Evolutionary conservation across 2,329 filamentous ascomycete genomes (phyloP), one percentile per base, ranked within the genome.

Genomic region (Clonostachys solani): DNA sequence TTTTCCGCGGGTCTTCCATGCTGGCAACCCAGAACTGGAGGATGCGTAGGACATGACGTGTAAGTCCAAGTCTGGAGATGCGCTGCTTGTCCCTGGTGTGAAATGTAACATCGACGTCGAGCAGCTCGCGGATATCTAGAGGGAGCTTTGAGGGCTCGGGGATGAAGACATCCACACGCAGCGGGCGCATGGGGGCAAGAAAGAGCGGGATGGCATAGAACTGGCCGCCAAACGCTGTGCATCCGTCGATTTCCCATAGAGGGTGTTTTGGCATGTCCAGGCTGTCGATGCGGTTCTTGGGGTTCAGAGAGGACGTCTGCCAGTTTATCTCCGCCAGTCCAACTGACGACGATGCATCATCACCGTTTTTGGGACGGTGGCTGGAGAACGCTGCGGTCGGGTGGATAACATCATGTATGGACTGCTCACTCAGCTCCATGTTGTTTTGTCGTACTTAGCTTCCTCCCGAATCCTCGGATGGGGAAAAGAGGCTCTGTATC

Each of bases 211-310:
- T 57, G 29, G 71, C 73, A 56, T 77, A 83, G 55, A 75, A 79
- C 57, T 82, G 80, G 12, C 75, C 81, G 5, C 79, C 80, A 47
- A 78, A 68, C 16, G 72, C 75, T 18, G 76, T 75, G 54, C 73
- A 78, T 43, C 80, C 80, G 52, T 84, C 80, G 43, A 84, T 74
- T 34, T 76, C 71, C 80, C 80, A 84, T 8, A 77, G 60, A 3
- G 78, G 71, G 1, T 62, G 54, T 13, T 54, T 44, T 3, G 71
- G 69, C 8, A 66, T 60, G 4, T 68, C 70, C 15, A 84, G 71
- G 51, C 77, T 80, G 57, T 83, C 72, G 56, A 83, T 76, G 49
- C 80, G 72, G 55, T 82, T 83, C 58, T 79, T 81, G 8, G 80
- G 80, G 51, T 84, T 84, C 40, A 83, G 65, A 38, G 67, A 61